Conservation (phyloP, 768 basidiomycete genomes). For the Calocybe indica region DNA sequence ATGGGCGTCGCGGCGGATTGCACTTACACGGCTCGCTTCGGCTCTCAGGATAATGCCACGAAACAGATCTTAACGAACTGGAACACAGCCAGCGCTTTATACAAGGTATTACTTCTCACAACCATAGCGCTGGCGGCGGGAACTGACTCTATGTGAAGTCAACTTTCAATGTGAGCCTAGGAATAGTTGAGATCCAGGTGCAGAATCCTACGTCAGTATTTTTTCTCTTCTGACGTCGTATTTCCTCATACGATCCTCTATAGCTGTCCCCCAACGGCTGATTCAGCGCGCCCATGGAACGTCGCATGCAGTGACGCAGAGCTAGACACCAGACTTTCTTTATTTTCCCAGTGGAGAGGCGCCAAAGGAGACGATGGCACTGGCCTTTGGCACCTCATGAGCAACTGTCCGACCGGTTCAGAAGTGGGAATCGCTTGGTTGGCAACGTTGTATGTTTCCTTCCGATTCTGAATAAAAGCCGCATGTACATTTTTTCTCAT, state of each 20-base stretch:
- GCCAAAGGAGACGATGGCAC: slow-evolving; percentile 62
- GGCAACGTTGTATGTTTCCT: slow-evolving; percentile 54
- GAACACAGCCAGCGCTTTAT: slow-evolving; percentile 73
- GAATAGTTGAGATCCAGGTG: slow-evolving; percentile 76
- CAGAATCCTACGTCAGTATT: slow-evolving; percentile 43
- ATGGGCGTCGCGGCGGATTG: slow-evolving; percentile 91
- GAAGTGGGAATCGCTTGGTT: slow-evolving; percentile 90
- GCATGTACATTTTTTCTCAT: slow-evolving; percentile 3
- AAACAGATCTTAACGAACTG: slow-evolving; percentile 70
- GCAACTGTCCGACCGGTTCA: slow-evolving; percentile 72
- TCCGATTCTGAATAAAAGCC: slow-evolving; percentile 1
- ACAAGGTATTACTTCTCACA: slow-evolving; percentile 40
- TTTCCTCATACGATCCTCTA: background rate
- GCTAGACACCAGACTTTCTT: slow-evolving; percentile 66
- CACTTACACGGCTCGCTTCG: slow-evolving; percentile 63
- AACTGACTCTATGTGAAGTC: slow-evolving; percentile 24
- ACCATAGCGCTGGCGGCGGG: background rate
- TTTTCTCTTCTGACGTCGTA: background rate
- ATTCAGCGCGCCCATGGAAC: slow-evolving; percentile 67
- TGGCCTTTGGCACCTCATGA: slow-evolving; percentile 89
- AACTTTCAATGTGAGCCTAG: slow-evolving; percentile 82
- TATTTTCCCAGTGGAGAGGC: slow-evolving; percentile 82
- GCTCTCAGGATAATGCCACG: slow-evolving; percentile 59
- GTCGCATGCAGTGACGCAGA: slow-evolving; percentile 51
- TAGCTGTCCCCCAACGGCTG: slow-evolving; percentile 57